Conservation (phyloP, 164 flowering plant species). For the Taxillus chinensis region DNA sequence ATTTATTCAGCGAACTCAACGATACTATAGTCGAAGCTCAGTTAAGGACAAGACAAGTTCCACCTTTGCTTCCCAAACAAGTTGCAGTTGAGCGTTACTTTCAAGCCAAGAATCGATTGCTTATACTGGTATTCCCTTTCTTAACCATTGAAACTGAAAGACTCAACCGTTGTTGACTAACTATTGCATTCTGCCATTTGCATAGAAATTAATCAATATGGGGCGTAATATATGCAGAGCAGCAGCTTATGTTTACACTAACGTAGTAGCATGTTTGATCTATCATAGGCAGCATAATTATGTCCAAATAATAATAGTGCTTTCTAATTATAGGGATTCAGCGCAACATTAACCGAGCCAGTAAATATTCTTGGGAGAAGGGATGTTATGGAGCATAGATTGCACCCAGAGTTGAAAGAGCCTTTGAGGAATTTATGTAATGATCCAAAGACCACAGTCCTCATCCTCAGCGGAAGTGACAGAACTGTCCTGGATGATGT, state of each 20-base stretch:
- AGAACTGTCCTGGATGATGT: constrained; percentile 4
- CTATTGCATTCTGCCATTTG: too few species aligned
- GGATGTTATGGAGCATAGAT: not conserved
- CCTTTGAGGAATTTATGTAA: not conserved
- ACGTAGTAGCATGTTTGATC: too few species aligned
- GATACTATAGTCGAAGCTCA: constrained; percentile 3
- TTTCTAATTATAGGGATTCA: constrained; percentile 2
- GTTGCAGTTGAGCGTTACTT: not conserved
- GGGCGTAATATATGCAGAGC: too few species aligned
- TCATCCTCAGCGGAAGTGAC: constrained; percentile 1
- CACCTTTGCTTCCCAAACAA: not conserved
- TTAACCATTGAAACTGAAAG: not conserved
- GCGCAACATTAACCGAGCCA: not conserved
- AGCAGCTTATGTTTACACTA: too few species aligned
- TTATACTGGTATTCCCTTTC: not conserved
- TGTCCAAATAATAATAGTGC: not conserved
- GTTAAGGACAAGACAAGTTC: constrained; percentile 1
- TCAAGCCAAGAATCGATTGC: not conserved
- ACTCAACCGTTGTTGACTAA: not conserved
- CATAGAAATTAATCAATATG: too few species aligned
- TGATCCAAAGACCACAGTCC: constrained; percentile 1
- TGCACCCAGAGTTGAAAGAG: constrained; percentile 1
- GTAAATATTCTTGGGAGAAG: not conserved
- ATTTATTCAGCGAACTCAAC: not conserved
- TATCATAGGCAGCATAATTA: too few species aligned